Evolutionary conservation across 768 basidiomycete species (phyloP), one percentile per base, ranked within the genome.

Genomic region (Boletellus ananas): DNA sequence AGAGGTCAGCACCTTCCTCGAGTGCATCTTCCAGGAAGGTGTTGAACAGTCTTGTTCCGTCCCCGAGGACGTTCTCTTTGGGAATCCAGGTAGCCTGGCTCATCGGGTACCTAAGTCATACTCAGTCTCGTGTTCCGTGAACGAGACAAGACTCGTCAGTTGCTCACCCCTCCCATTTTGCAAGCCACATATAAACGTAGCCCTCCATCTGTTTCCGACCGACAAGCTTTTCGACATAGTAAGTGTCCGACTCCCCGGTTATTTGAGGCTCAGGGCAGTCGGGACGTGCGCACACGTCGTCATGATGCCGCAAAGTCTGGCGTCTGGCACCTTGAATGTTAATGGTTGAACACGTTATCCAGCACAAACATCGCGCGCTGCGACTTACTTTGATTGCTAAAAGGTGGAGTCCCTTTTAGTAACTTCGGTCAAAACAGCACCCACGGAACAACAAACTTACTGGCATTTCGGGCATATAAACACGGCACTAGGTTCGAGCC

Each of bases 381-480:
- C 3, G 6, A 39, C 55, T 34, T 18, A 58, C 63, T 47, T 43
- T 53, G 27, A 35, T 3, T 45, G 8, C 65, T 67, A 34, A 23
- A 4, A 3, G 5, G 38, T 12, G 6, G 10, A 16, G 1, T 45
- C 18, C 10, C 13, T 8, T 27, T 58, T 25, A 52, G 25, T 13
- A 31, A 45, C 40, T 23, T 25, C 20, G 10, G 42, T 29, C 7
- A 39, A 20, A 6, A 36, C 25, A 14, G 6, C 3, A 37, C 18
- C 9, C 6, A n/a, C 10, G 5, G 3, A 34, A 25, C 34, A 6
- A 4, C 3, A 34, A 23, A 58, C 66, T 56, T 47, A 68, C 66
- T 44, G 39, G 57, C 79, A 81, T 8, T 67, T 58, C 13, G 76
- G 79, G 52, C 79, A 81, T 14, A 58, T 52, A 50, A 76, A 79